Conservation (phyloP, 2,329 filamentous ascomycete genomes). For the Penicillium sp. region DNA sequence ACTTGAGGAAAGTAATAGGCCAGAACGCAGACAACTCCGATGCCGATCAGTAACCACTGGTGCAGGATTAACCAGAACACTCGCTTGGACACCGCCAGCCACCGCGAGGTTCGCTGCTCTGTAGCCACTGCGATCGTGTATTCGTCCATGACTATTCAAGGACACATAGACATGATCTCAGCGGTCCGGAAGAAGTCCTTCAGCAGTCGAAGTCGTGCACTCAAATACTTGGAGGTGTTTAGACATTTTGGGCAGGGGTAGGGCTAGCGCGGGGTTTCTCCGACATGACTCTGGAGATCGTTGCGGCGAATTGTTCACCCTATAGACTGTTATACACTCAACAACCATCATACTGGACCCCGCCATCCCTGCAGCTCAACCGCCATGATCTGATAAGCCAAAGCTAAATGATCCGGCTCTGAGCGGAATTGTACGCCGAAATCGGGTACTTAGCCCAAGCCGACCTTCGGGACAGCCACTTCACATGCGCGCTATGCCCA, state of each 20-base stretch:
- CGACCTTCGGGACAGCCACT: constrained; percentile 4
- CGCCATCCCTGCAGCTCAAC: background rate
- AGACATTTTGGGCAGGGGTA: constrained; percentile 4
- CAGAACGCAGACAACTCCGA: constrained; percentile 53
- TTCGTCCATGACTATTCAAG: constrained; percentile 6
- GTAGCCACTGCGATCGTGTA: background rate
- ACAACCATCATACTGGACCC: too few species aligned
- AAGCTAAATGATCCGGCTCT: background rate
- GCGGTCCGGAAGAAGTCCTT: background rate
- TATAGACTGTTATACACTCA: background rate
- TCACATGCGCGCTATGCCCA: constrained; percentile 1
- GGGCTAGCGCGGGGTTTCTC: constrained; percentile 17
- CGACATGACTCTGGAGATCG: constrained; percentile 11
- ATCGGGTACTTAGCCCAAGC: constrained; percentile 11
- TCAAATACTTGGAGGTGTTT: background rate
- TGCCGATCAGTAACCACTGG: constrained; percentile 66
- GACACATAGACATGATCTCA: background rate
- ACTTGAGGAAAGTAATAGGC: constrained; percentile 55
- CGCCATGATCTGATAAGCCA: background rate
- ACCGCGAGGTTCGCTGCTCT: background rate
- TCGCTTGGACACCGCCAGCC: constrained; percentile 17
- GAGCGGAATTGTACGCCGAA: constrained; percentile 6
- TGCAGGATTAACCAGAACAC: constrained; percentile 38
- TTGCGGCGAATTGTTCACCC: constrained; percentile 13
- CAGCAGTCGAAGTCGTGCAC: background rate